These are phyloP conservation scores for Phaeotremella skinneri DNA, from an alignment of 768 basidiomycete genomes.

Conservation along the genomic window DNA sequence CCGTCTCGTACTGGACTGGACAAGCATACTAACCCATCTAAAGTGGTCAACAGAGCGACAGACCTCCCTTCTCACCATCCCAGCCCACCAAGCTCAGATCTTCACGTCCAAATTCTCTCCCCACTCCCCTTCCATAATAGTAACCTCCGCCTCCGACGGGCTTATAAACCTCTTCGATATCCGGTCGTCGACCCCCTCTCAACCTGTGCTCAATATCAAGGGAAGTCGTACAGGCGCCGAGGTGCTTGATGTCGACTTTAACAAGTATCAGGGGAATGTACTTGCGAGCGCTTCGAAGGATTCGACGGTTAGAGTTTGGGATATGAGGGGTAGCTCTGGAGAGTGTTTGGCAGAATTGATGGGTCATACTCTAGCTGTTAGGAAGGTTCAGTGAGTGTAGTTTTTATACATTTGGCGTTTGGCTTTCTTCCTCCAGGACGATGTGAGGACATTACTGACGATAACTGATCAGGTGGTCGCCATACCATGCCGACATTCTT, in stretches of 20 bases:
- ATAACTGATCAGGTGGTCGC: constrained; percentile 25
- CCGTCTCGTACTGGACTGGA: constrained; percentile 8
- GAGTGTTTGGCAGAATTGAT: constrained; percentile 10
- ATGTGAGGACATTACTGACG: neutral
- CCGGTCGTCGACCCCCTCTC: constrained; percentile 16
- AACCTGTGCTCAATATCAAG: neutral
- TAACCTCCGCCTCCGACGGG: constrained; percentile 83
- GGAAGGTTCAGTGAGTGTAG: constrained; percentile 32
- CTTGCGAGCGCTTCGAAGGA: constrained; percentile 33
- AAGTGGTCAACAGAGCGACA: constrained; percentile 89
- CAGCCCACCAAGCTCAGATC: constrained; percentile 79
- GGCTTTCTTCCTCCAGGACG: neutral
- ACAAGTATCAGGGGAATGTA: constrained; percentile 40
- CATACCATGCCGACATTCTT: constrained; percentile 42
- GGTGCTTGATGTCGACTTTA: constrained; percentile 41
- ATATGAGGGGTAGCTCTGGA: constrained; percentile 17
- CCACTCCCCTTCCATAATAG: constrained; percentile 75
- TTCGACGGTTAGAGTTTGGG: constrained; percentile 24
- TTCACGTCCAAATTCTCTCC: constrained; percentile 92
- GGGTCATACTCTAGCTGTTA: constrained; percentile 33
- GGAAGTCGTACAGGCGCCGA: constrained; percentile 13
- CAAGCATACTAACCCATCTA: constrained; percentile 2
- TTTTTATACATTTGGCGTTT: constrained; percentile 8
- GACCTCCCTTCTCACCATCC: constrained; percentile 73
- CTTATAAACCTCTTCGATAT: constrained; percentile 47